A percentile compares a stretch with the other conserved stretches of the same genome.
Conservation (phyloP, 176 grass and related monocot genomes). For the Rhynchospora tenuis region DNA sequence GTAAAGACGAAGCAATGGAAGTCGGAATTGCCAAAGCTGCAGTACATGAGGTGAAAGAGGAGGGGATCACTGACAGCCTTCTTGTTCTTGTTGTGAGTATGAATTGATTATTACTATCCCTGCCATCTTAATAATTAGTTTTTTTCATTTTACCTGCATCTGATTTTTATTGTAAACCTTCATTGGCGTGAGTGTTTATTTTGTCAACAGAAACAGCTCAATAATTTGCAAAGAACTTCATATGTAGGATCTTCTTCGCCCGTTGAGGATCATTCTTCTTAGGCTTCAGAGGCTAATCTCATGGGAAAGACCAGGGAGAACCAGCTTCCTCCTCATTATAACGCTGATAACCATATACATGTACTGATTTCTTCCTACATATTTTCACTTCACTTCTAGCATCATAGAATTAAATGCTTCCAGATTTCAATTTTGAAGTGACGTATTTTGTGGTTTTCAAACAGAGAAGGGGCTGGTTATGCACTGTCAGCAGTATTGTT, state of each 20-base stretch:
- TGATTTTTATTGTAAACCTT: neutral
- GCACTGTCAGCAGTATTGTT: slow-evolving; percentile 27
- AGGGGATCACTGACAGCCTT: slow-evolving; percentile 76
- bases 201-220: neutral
- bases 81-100: slow-evolving; percentile 56
- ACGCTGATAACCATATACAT: slow-evolving; percentile 62
- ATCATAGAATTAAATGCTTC: neutral
- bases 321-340: slow-evolving; percentile 23
- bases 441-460: neutral
- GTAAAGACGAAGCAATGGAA: slow-evolving; percentile 65
- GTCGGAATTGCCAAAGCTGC: slow-evolving; percentile 50
- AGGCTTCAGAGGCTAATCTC: slow-evolving; percentile 44
- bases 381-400: neutral
- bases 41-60: slow-evolving; percentile 61
- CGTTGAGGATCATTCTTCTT: slow-evolving; percentile 35
- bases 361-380: slow-evolving; percentile 28
- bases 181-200: neutral
- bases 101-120: neutral
- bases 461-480: slow-evolving; percentile 66
- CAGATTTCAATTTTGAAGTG: neutral
- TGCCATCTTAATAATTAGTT: neutral
- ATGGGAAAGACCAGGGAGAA: slow-evolving; percentile 50
- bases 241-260: slow-evolving; percentile 55
- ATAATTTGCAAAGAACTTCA: neutral
- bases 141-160: no score